phyloP scores from a whole-genome alignment of 2,329 filamentous ascomycete genomes.

The Hymenoscyphus fraxineus region DNA sequence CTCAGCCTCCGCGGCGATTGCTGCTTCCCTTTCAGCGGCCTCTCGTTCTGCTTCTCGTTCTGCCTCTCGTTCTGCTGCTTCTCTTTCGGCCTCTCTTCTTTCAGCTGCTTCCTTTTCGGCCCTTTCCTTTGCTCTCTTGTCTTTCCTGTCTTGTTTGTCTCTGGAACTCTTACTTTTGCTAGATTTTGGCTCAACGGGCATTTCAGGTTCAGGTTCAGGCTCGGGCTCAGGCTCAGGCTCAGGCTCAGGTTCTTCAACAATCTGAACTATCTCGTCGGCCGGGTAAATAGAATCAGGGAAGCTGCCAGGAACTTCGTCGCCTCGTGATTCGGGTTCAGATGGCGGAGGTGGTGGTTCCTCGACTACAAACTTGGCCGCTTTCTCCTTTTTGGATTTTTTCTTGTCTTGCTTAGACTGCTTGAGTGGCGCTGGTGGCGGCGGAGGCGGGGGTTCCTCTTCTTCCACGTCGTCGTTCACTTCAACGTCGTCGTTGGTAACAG shows the following conservation, averaged over 20 bases:
- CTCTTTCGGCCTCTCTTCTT: neutral
- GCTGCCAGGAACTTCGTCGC: constrained; percentile 49
- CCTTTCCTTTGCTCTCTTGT: neutral
- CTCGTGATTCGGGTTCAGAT: constrained; percentile 33
- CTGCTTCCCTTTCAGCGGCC: neutral
- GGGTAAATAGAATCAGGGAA: constrained; percentile 49
- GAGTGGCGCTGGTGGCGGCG: constrained; percentile 40
- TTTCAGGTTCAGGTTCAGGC: constrained; percentile 42
- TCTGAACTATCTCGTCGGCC: constrained; percentile 38
- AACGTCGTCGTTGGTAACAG: constrained; percentile 16
- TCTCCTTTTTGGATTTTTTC: constrained; percentile 42
- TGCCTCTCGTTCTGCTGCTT: neutral
- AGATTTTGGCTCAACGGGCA: constrained; percentile 43
- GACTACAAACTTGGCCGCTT: constrained; percentile 38
- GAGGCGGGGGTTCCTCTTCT: constrained; percentile 33
- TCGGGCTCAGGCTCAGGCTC: too few species aligned
- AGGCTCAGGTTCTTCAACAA: too few species aligned
- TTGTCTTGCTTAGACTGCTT: constrained; percentile 42
- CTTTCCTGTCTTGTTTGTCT: constrained; percentile 31
- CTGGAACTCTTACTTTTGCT: constrained; percentile 40
- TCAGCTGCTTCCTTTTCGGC: neutral
- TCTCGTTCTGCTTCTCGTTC: neutral
- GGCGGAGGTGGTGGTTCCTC: constrained; percentile 37
- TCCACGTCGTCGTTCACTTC: constrained; percentile 33
- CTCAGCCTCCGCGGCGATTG: neutral